Evolutionary conservation across 257 asterid species (phyloP).

Genomic region (Ajuga chamaepitys): DNA sequence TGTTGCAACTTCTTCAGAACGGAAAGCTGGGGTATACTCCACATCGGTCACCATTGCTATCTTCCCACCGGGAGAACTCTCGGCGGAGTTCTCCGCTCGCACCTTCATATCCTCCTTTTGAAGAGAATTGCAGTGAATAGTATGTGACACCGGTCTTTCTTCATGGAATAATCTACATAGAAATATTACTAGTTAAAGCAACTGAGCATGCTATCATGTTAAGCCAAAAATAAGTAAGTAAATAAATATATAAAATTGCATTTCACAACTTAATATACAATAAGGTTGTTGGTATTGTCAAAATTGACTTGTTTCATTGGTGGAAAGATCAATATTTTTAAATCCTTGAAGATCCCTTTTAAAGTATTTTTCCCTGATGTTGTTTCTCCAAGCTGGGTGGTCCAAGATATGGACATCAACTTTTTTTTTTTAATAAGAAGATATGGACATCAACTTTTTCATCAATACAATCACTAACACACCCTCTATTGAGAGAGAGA

Average conservation of each 20-base stretch:
- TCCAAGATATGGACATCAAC: not conserved
- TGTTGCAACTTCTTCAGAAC: conserved; percentile 47
- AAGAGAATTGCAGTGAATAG: conserved; percentile 74
- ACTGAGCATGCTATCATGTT: not conserved
- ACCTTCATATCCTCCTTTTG: conserved; percentile 45
- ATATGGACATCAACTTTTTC: not conserved
- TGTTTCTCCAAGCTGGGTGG: not conserved
- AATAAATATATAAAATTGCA: not conserved
- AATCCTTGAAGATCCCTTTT: not conserved
- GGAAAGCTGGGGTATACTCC: conserved; percentile 29
- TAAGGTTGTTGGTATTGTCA: not conserved
- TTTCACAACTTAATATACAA: too few relatives aligned
- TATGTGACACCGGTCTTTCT: conserved; percentile 80
- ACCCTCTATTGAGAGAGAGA: not conserved
- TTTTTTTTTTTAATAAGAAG: too few relatives aligned
- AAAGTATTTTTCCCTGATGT: not conserved
- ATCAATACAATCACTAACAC: not conserved
- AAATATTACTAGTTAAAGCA: not conserved
- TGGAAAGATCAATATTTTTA: not conserved
- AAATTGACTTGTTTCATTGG: not conserved
- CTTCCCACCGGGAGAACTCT: conserved; percentile 32
- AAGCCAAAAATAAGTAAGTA: not conserved
- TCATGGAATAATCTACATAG: conserved; percentile 70
- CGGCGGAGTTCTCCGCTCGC: conserved; percentile 13
- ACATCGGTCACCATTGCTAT: conserved; percentile 53